Conservation (phyloP, 768 basidiomycete species). For the Gloeostereum incarnatum region DNA sequence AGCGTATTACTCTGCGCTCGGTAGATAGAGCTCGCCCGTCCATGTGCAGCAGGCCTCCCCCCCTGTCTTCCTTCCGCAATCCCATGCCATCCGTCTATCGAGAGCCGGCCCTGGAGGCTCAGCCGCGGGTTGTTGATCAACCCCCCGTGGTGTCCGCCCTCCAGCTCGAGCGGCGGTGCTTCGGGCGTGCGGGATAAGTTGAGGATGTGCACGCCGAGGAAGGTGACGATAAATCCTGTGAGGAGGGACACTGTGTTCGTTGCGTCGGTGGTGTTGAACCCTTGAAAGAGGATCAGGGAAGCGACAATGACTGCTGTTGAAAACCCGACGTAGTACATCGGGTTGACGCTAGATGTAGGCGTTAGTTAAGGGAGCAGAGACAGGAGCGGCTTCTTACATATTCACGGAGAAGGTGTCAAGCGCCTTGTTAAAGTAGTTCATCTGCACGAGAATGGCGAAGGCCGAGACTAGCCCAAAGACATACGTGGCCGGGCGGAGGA, state of each 20-base stretch:
- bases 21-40: slow-evolving; percentile 57
- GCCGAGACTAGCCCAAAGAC: slow-evolving; percentile 80
- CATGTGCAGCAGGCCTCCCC: slow-evolving; percentile 35
- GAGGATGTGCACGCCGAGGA: slow-evolving; percentile 94
- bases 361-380: background rate
- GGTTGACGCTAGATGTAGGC: slow-evolving; percentile 65
- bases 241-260: slow-evolving; percentile 82
- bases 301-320: slow-evolving; percentile 89
- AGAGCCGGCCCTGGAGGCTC: slow-evolving; percentile 73
- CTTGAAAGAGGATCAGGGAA: slow-evolving; percentile 94
- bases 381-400: slow-evolving; percentile 51
- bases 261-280: slow-evolving; percentile 83
- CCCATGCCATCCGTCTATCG: slow-evolving; percentile 68
- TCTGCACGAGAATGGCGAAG: slow-evolving; percentile 82
- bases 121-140: slow-evolving; percentile 73
- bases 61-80: slow-evolving; percentile 19
- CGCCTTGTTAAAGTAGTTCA: slow-evolving; percentile 98
- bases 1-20: slow-evolving; percentile 56
- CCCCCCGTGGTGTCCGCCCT: slow-evolving; percentile 44
- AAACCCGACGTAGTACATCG: slow-evolving; percentile 97
- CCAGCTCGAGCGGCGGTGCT: slow-evolving; percentile 24
- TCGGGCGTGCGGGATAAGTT: slow-evolving; percentile 65
- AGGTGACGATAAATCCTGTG: slow-evolving; percentile 86
- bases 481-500: slow-evolving; percentile 93
- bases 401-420: slow-evolving; percentile 96